Evolutionary conservation across 1,284 basidiomycete species (phyloP).

Genomic region (Trichosporon sp.): DNA sequence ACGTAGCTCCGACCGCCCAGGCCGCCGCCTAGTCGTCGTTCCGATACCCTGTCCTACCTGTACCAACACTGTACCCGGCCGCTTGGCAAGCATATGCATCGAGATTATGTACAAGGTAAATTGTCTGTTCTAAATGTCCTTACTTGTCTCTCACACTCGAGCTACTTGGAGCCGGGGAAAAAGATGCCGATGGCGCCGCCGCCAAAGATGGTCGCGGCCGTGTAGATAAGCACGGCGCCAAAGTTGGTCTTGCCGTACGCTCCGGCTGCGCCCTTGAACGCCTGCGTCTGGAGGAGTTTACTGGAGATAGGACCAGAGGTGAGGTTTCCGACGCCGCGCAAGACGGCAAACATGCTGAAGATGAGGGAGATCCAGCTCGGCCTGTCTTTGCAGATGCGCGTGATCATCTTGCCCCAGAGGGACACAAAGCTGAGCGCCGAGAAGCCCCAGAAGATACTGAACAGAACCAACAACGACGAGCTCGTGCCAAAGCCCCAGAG

Average conservation of each 20-base stretch:
- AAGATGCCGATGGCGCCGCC: conserved; percentile 31
- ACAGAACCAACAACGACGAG: conserved; percentile 37
- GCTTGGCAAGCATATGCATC: conserved; percentile 15
- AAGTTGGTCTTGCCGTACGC: conserved; percentile 51
- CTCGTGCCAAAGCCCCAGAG: conserved; percentile 55
- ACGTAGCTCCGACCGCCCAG: conserved; percentile 1
- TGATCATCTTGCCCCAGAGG: conserved; percentile 46
- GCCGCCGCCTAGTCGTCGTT: neutral
- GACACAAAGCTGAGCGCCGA: conserved; percentile 43
- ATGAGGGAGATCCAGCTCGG: conserved; percentile 41
- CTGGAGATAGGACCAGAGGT: conserved; percentile 48
- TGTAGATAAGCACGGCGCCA: conserved; percentile 40
- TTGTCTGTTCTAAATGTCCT: too few species aligned
- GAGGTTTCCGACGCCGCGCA: conserved; percentile 55
- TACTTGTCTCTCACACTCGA: too few species aligned
- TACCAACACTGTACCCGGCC: conserved; percentile 15
- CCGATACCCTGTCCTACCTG: neutral
- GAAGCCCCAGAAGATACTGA: conserved; percentile 43
- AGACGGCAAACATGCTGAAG: conserved; percentile 50
- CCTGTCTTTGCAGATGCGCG: conserved; percentile 46
- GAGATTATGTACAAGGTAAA: conserved; percentile 28
- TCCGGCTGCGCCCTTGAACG: conserved; percentile 41
- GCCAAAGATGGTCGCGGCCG: conserved; percentile 34
- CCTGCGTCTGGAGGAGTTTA: conserved; percentile 38
- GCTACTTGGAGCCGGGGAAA: conserved; percentile 31